Percentiles rank a stretch among this genome's conserved stretches.
Conservation (phyloP, 768 basidiomycete genomes). For the Macrocybe gigantea region DNA sequence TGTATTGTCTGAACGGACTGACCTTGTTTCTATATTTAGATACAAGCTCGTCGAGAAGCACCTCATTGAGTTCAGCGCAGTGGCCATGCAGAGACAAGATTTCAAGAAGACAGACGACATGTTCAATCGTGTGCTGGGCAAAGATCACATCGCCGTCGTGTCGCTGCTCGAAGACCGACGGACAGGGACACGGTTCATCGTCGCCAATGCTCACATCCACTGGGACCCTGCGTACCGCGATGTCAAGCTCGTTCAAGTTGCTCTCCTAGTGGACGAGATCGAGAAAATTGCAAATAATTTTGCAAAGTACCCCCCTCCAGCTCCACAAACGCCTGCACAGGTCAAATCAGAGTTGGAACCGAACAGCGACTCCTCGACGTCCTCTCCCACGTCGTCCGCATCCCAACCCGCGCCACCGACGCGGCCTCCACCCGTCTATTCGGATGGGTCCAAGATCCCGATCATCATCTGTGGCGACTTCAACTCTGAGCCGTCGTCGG, state of each 20-base stretch:
- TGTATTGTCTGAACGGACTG: conserved; percentile 1
- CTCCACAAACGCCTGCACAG: conserved; percentile 32
- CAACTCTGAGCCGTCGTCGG: conserved; percentile 83
- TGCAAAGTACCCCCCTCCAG: conserved; percentile 69
- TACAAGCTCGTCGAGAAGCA: conserved; percentile 93
- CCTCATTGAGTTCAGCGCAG: conserved; percentile 86
- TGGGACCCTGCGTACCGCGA: conserved; percentile 93
- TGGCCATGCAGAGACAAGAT: conserved; percentile 89
- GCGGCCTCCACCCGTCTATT: conserved; percentile 61
- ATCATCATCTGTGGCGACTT: conserved; percentile 91
- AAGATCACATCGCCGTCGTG: conserved; percentile 89
- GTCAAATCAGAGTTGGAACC: conserved; percentile 13
- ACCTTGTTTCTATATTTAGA: conserved; percentile 30
- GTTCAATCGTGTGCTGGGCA: conserved; percentile 96
- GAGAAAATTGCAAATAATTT: conserved; percentile 86
- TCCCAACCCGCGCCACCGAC: conserved; percentile 19
- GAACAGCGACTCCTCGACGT: conserved; percentile 4
- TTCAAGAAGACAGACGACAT: conserved; percentile 98
- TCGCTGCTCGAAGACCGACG: conserved; percentile 81
- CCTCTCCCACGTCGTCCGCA: conserved; percentile 4
- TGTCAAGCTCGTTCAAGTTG: conserved; percentile 97
- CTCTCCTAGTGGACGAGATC: conserved; percentile 86
- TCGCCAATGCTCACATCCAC: conserved; percentile 87
- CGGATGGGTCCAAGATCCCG: conserved; percentile 87
- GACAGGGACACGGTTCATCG: conserved; percentile 82